Base-by-base conservation (phyloP, 2,329 filamentous ascomycete genomes). In the Exophiala bonariae region DNA sequence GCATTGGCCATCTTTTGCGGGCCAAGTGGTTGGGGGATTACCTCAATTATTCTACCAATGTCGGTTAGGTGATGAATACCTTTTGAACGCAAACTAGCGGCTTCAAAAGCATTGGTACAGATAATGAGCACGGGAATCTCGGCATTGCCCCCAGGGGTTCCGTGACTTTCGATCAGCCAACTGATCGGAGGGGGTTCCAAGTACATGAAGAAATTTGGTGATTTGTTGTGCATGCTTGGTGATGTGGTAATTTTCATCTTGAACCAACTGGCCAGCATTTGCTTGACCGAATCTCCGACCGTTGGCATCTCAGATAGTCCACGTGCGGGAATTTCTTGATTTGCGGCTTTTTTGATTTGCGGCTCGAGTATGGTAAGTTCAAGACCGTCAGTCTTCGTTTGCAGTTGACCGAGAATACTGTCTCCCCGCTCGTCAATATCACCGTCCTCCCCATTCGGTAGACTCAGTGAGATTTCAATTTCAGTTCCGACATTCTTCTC, bases 401-500 rank as follows among this genome's bases (percentile, higher is more conserved):
- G 45, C 26, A 57, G 40, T 34, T 57, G 41, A 9, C 41, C n/a
- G 18, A 54, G 16, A 32, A 49, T 41, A 14, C 43, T 42, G 7
- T 17, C 44, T 4, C 48, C 47, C 14, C 18, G 17, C 11, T 42
- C 28, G 10, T 35, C 19, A 26, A 10, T 11, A 4, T 31, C 18
- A 13, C 30, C 30, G 10, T 47, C 30, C 5, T 34, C 41, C 20
- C 45, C 48, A 20, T 41, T 49, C 10, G 54, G 54, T 14, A 57
- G 41, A 18, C 51, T 52, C 16, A 57, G 46, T 51, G 51, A 54
- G 22, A 54, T 50, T 31, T 47, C 71, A 2, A 81, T 74, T 17
- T 76, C 74, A 0, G 81, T 84, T 2, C 82, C 82, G 30, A 73
- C 69, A 2, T 74, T 73, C 8, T 72, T 66, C 43, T 78, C 70